Evolutionary conservation across 2,329 filamentous ascomycete genomes (phyloP).

Genomic region (Exserohilum rostratum): DNA sequence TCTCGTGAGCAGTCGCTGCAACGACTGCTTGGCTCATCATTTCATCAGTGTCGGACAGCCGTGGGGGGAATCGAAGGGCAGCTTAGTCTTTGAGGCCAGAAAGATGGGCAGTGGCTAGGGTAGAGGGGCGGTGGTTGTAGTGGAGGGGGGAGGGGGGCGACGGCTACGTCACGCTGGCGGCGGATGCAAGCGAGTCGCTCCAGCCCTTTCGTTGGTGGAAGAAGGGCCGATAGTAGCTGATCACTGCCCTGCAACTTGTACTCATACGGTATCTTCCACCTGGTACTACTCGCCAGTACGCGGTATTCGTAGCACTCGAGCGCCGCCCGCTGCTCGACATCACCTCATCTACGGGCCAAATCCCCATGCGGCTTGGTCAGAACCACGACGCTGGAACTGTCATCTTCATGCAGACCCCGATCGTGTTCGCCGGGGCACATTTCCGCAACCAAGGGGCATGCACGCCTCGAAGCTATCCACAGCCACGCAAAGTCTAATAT

Average conservation of each 20-base stretch:
- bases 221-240: slow-evolving; percentile 11
- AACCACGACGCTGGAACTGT: not conserved
- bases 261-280: too few species aligned
- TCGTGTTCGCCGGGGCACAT: not conserved
- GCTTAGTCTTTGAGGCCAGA: not conserved
- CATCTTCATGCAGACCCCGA: not conserved
- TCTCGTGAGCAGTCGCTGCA: not conserved
- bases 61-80: not conserved
- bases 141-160: not conserved
- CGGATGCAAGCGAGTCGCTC: slow-evolving; percentile 10
- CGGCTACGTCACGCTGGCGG: not conserved
- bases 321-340: too few species aligned
- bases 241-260: too few species aligned
- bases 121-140: not conserved
- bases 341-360: not conserved
- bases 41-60: not conserved
- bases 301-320: not conserved
- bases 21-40: too few species aligned
- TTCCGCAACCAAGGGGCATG: not conserved
- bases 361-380: not conserved
- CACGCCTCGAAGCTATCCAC: not conserved
- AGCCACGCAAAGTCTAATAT: not conserved
- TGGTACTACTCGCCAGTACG: too few species aligned
- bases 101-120: slow-evolving; percentile 2
- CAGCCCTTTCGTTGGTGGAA: slow-evolving; percentile 2